A percentile compares a stretch with the other conserved stretches of the same genome.
Evolutionary conservation across 257 asterid species (phyloP).

Genomic region (Asclepias syriaca): DNA sequence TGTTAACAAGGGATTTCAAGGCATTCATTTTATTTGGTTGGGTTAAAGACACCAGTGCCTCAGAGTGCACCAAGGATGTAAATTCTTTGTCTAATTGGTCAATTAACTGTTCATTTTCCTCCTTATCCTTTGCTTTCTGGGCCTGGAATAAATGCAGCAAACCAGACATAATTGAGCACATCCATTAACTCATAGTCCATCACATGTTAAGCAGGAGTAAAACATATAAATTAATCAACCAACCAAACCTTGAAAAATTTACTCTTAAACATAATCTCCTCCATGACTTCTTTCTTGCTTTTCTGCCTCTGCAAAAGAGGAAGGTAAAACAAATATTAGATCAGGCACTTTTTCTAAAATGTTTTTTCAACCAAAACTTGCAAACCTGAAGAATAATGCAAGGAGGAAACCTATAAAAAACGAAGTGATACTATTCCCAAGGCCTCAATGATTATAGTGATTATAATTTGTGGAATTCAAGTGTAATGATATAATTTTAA

Average conservation of each 20-base stretch:
- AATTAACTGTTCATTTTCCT: constrained; percentile 62
- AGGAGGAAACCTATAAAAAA: neutral
- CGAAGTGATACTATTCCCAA: neutral
- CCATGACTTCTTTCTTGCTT: constrained; percentile 96
- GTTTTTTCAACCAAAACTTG: neutral
- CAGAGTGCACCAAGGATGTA: constrained; percentile 63
- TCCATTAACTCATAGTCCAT: constrained; percentile 3
- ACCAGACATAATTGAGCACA: constrained; percentile 7
- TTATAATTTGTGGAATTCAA: neutral
- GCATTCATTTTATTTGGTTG: constrained; percentile 77
- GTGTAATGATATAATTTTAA: neutral
- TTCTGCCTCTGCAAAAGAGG: constrained; percentile 62
- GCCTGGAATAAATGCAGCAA: constrained; percentile 51
- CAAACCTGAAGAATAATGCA: neutral
- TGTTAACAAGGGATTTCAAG: constrained; percentile 59
- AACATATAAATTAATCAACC: constrained; percentile 15
- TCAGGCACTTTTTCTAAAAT: neutral
- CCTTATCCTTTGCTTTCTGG: constrained; percentile 89
- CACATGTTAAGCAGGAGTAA: constrained; percentile 9
- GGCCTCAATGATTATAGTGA: neutral
- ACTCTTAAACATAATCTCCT: constrained; percentile 80
- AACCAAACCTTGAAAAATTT: constrained; percentile 79
- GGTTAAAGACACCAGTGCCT: constrained; percentile 64
- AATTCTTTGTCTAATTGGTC: constrained; percentile 81
- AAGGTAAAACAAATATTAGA: constrained; percentile 19